Evolutionary conservation across 2,329 filamentous ascomycete genomes (phyloP).

Genomic region (Alternaria postmessia): DNA sequence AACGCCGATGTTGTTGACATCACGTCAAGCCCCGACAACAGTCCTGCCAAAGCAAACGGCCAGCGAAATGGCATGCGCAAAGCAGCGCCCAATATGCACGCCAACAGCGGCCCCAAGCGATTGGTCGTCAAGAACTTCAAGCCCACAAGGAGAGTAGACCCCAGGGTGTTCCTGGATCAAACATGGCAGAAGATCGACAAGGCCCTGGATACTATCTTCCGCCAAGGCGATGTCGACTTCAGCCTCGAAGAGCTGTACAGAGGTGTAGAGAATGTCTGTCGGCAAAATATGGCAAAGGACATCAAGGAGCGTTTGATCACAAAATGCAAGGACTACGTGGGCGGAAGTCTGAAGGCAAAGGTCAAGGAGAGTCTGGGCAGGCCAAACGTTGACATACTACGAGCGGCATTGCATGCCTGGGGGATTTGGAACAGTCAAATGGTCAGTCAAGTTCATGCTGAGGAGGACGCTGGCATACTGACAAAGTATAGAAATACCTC

Average conservation of each 20-base stretch:
- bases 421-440: conserved; percentile 78
- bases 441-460: conserved; percentile 58
- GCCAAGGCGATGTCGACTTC: conserved; percentile 63
- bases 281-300: conserved; percentile 74
- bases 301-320: conserved; percentile 72
- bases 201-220: conserved; percentile 78
- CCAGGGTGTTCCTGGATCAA: conserved; percentile 79
- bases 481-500: conserved; percentile 68
- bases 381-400: conserved; percentile 71
- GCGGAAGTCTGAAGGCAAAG: conserved; percentile 62
- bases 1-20: conserved; percentile 39
- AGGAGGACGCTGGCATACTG: conserved; percentile 1
- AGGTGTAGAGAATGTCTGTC: conserved; percentile 89
- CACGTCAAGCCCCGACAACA: conserved; percentile 51
- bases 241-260: conserved; percentile 92
- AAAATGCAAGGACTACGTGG: conserved; percentile 71
- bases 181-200: conserved; percentile 77
- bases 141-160: conserved; percentile 68
- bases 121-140: conserved; percentile 94
- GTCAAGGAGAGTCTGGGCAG: conserved; percentile 65
- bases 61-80: conserved; percentile 49
- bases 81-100: conserved; percentile 72
- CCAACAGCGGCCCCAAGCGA: conserved; percentile 73
- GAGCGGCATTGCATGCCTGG: conserved; percentile 71
- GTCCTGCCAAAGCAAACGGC: conserved; percentile 50